Evolutionary conservation across 129 eudicot genomes (phyloP), one percentile per base, ranked within the genome.

Genomic region (Chrysanthemum lavandulifolium): DNA sequence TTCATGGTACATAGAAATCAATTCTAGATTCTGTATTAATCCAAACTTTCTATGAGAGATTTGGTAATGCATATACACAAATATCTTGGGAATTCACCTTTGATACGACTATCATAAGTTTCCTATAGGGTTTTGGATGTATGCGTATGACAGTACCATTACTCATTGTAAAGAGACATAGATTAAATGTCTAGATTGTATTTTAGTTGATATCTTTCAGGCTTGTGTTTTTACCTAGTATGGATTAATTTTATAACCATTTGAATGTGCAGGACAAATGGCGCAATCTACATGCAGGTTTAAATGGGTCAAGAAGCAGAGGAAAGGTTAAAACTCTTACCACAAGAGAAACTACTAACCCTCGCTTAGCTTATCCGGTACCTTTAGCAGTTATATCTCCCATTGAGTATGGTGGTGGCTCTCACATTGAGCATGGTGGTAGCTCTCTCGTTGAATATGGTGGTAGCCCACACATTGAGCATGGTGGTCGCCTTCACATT

Each of bases 301-400:
- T 29, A 29, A 6, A 15, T 69, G 74, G 16, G 7, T 54, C 52
- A 19, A 12, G 31, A 2, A 15, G 49, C 8, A 77, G 62, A 33
- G 66, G 69, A 13, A 75, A 36, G 27, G 66, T 15, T 4, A 68
- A 43, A 65, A 25, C n/a, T 79, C 62, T 69, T 61, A 31, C 43
- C 52, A 52, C 12, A 15, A 64, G 58, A 71, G 60, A 16, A 10
- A 19, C 13, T 15, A 40, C 13, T n/a, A 65, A 59, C 68, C 76
- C 73, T 40, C 25, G n/a, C 15, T 6, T 69, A 18, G 15, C 68
- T 33, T 36, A n/a, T 15, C 51, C 23, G 40, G 68, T 14, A 47
- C 36, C 56, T 45, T 18, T 15, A 40, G 47, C 47, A 0, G 47
- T 40, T 40, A 40, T 40, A 40, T 7, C 47, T 40, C 47, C 47